These are phyloP conservation scores for Pelargonium cotyledonis DNA, from an alignment of 441 rosid genomes.

Conservation along the genomic window DNA sequence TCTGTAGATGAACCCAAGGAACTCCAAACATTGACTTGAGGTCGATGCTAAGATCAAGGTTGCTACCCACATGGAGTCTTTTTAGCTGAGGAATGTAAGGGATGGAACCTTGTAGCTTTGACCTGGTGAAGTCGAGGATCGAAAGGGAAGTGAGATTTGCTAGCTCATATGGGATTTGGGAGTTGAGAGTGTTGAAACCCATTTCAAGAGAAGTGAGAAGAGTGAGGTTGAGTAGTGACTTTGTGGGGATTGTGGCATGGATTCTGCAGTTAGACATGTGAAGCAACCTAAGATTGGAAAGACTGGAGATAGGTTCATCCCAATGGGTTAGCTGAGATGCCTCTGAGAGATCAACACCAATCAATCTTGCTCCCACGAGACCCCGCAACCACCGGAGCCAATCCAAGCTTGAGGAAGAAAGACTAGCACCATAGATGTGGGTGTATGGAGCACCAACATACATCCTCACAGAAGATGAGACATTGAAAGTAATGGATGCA, in stretches of 20 bases:
- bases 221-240: conserved; percentile 25
- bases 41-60: conserved; percentile 11
- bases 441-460: neutral
- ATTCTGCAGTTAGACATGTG: conserved; percentile 19
- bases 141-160: conserved; percentile 24
- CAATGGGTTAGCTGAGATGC: conserved; percentile 18
- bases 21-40: conserved; percentile 17
- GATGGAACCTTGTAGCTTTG: conserved; percentile 20
- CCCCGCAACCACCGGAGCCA: conserved; percentile 19
- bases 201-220: conserved; percentile 13
- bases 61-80: conserved; percentile 15
- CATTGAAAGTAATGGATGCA: neutral
- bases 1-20: conserved; percentile 22
- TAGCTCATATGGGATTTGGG: conserved; percentile 20
- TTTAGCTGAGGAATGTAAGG: conserved; percentile 25
- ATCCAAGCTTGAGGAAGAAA: conserved; percentile 17
- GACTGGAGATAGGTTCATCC: conserved; percentile 23
- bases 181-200: conserved; percentile 21
- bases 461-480: conserved; percentile 14
- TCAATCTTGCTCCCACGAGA: conserved; percentile 13
- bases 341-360: conserved; percentile 24
- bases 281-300: conserved; percentile 17
- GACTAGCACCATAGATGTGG: conserved; percentile 6
- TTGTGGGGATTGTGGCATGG: conserved; percentile 14
- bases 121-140: conserved; percentile 16